Percentiles rank a stretch among this genome's conserved stretches.
Conservation (phyloP, 441 rosid genomes). For the Capsella rubella region DNA sequence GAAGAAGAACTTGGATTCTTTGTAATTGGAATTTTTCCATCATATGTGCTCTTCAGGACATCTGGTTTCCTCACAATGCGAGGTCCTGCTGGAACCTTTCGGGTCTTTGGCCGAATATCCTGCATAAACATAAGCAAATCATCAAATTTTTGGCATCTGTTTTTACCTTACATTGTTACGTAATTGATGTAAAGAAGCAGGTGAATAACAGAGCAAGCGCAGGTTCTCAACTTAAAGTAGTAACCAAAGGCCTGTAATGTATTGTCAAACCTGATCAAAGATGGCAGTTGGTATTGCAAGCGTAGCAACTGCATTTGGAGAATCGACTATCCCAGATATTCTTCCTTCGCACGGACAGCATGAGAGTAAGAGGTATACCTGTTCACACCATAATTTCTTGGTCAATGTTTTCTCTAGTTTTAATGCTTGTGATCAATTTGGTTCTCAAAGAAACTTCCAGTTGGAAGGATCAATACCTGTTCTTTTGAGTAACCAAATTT, state of each 20-base stretch:
- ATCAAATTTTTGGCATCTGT: background rate
- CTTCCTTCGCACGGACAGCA: conserved; percentile 98
- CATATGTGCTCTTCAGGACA: conserved; percentile 71
- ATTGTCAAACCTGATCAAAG: conserved; percentile 77
- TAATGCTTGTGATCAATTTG: conserved; percentile 17
- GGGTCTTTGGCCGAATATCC: conserved; percentile 72
- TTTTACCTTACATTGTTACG: background rate
- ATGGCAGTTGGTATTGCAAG: conserved; percentile 85
- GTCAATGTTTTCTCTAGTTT: conserved; percentile 1
- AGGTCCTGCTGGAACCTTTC: conserved; percentile 65
- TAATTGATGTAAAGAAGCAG: background rate
- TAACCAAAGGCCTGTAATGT: background rate
- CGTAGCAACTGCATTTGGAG: conserved; percentile 93
- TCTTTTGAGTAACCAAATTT: conserved; percentile 93
- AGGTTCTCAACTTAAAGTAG: background rate
- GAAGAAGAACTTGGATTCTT: conserved; percentile 58
- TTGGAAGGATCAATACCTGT: conserved; percentile 55
- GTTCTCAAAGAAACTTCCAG: background rate
- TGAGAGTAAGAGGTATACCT: conserved; percentile 83
- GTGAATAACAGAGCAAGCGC: background rate
- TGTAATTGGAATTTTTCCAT: conserved; percentile 77
- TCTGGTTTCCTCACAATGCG: conserved; percentile 64
- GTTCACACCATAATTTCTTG: conserved; percentile 25
- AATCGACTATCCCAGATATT: conserved; percentile 89
- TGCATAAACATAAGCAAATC: conserved; percentile 37